Evolutionary conservation across 2,329 filamentous ascomycete genomes (phyloP).

Genomic region (Fusarium sp.): DNA sequence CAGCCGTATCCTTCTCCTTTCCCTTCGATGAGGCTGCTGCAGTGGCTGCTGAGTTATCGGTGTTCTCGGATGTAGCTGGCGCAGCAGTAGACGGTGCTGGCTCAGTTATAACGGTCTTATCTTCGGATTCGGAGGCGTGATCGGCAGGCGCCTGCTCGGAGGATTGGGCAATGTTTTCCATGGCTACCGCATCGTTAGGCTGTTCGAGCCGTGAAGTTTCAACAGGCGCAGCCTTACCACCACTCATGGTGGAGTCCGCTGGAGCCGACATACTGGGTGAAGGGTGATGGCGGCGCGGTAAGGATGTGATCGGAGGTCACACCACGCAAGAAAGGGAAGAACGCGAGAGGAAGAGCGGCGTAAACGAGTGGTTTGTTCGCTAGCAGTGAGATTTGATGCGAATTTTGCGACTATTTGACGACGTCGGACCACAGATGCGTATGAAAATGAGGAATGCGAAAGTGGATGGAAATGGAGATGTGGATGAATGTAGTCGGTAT

Average conservation of each 20-base stretch:
- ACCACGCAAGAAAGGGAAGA: constrained; percentile 37
- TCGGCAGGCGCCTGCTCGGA: constrained; percentile 30
- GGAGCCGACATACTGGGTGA: constrained; percentile 46
- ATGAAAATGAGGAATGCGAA: constrained; percentile 28
- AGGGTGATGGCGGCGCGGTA: constrained; percentile 26
- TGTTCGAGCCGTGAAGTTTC: constrained; percentile 48
- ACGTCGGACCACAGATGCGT: constrained; percentile 30
- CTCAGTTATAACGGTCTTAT: constrained; percentile 27
- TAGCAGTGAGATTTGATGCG: constrained; percentile 7
- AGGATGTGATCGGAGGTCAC: constrained; percentile 41
- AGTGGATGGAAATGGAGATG: constrained; percentile 24
- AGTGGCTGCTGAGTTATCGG: constrained; percentile 31
- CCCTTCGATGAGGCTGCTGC: constrained; percentile 45
- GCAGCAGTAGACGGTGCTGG: constrained; percentile 28
- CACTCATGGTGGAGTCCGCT: constrained; percentile 48
- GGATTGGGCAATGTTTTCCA: constrained; percentile 49
- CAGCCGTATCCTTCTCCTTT: constrained; percentile 48
- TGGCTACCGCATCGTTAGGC: constrained; percentile 51
- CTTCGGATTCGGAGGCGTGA: constrained; percentile 28
- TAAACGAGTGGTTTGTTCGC: constrained; percentile 37
- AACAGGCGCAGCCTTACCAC: constrained; percentile 45
- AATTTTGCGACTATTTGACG: constrained; percentile 14
- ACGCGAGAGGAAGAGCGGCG: constrained; percentile 10
- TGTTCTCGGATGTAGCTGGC: constrained; percentile 31
- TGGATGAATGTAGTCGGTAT: constrained; percentile 31